Evolutionary conservation across 2,329 filamentous ascomycete species (phyloP), one percentile per base, ranked within the genome.

Genomic region (Fusarium virguliforme): DNA sequence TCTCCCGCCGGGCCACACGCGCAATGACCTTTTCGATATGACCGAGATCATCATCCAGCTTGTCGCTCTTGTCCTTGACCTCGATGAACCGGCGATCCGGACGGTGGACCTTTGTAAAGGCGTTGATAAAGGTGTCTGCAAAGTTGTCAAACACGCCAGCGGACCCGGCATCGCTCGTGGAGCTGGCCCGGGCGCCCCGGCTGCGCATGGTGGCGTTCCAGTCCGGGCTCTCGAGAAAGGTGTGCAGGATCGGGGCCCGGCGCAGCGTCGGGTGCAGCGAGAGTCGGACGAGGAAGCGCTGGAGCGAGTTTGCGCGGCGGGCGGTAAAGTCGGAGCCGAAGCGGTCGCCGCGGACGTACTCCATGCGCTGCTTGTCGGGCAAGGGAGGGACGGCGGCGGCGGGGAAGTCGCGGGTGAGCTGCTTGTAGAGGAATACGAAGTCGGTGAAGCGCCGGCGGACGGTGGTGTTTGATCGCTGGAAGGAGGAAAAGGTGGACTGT

Each of bases 311-410:
- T 56, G 94, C 94, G 74, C 96, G 90, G 35, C 96, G 91, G 50
- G 90, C 87, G 35, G 94, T 99, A 80, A 99, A 99, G 82, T 98
- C 96, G 55, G 91, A 83, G 8, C 95, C 94, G 81, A 99, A 99
- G 70, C 96, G 92, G 84, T 98, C 95, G 74, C 96, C 96, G 37
- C 95, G 93, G 57, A 98, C 96, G 79, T 98, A 98, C 79, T 97
- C 94, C 93, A 99, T 97, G 83, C 97, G 97, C 86, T 98, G 95
- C 86, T 98, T 99, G 83, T 98, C 96, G 59, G 96, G 96, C 60
- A 99, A 86, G 51, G 96, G 96, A 32, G 96, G 96, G 4, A 99
- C 94, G 53, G 96, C 96, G 81, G 92, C 94, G 83, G 94, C 93
- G 65, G 94, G 94, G 77, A 94, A 98, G 80, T 98, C 95, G 79